Conservation (phyloP, 805 yeast species). For the Millerozyma acaciae region DNA sequence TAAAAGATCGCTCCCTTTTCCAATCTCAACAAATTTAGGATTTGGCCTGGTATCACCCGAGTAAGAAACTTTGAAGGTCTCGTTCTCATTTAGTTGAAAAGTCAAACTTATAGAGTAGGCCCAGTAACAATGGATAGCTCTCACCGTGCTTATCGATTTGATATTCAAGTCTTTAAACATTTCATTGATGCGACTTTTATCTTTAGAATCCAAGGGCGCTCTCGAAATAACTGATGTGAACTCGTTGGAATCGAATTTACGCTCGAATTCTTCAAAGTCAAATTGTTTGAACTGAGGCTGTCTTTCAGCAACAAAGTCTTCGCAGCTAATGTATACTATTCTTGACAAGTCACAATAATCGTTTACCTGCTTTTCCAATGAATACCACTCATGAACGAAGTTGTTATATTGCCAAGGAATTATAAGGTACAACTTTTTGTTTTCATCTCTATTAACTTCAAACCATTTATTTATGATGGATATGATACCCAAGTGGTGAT, state of each 20-base stretch:
- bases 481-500: conserved; percentile 86
- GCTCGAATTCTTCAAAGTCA: conserved; percentile 28
- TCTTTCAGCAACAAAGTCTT: conserved; percentile 43
- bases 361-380: conserved; percentile 36
- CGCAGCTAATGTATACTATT: conserved; percentile 56
- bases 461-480: conserved; percentile 71
- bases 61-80: conserved; percentile 67
- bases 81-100: conserved; percentile 40
- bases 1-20: conserved; percentile 62
- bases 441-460: conserved; percentile 27
- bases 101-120: conserved; percentile 63
- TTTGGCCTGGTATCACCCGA: conserved; percentile 96
- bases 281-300: conserved; percentile 27
- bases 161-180: conserved; percentile 45
- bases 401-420: conserved; percentile 71
- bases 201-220: conserved; percentile 23
- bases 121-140: conserved; percentile 82
- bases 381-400: conserved; percentile 68
- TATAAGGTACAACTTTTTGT: conserved; percentile 49
- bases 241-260: conserved; percentile 23
- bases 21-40: conserved; percentile 59
- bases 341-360: conserved; percentile 32
- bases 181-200: conserved; percentile 21
- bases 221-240: conserved; percentile 13
- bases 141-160: conserved; percentile 50